phyloP scores from a whole-genome alignment of 75 land plant species.

The Cunninghamia lanceolata region DNA sequence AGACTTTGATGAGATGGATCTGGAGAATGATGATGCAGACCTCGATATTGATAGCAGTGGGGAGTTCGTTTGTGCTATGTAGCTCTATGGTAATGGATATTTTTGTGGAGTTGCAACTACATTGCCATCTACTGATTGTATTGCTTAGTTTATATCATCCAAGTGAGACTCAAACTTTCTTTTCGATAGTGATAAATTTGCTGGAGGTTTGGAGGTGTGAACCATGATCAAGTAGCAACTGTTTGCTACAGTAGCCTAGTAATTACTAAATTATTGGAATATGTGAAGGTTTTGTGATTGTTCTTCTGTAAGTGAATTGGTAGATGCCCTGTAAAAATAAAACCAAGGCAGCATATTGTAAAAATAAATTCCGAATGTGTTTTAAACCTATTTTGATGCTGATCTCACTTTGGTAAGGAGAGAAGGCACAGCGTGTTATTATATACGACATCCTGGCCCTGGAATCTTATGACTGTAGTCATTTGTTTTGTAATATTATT shows the following conservation, averaged over 20 bases:
- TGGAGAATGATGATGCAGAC: conserved; percentile 63
- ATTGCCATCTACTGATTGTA: not conserved
- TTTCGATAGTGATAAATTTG: not conserved
- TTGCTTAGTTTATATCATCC: not conserved
- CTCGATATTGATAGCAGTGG: conserved; percentile 85
- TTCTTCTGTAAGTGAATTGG: not conserved
- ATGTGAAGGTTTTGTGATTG: not conserved
- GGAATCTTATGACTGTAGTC: not conserved
- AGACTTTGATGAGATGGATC: conserved; percentile 54
- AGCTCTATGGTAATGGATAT: not conserved
- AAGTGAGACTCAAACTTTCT: not conserved
- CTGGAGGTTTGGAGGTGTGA: not conserved
- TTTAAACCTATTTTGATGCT: not conserved
- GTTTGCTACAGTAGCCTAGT: not conserved
- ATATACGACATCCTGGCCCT: not conserved
- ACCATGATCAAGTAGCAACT: not conserved
- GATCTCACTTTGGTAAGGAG: conserved; percentile 1
- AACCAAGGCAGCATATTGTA: not conserved
- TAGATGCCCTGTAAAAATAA: not conserved
- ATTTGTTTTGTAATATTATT: not conserved
- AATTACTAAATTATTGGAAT: not conserved
- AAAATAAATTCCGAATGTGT: not conserved
- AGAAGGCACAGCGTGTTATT: not conserved
- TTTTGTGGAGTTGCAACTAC: conserved; percentile 2
- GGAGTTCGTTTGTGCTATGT: conserved; percentile 77